Evolutionary conservation across 805 yeast species (phyloP).

Genomic region (Starmerella tilneyi): DNA sequence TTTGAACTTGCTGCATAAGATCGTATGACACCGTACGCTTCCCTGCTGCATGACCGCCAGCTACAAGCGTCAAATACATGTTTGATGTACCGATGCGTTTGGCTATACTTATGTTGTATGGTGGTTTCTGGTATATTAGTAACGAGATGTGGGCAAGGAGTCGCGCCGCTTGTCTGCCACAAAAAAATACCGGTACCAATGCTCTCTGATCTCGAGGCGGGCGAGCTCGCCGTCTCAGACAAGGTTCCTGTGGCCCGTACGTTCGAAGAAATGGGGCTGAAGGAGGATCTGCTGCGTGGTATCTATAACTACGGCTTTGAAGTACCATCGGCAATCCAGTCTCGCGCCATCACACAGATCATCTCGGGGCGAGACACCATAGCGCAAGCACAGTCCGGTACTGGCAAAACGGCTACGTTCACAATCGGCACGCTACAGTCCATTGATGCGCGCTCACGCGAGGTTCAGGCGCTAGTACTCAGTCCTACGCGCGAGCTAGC

Average conservation of each 20-base stretch:
- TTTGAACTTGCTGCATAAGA: slow-evolving; percentile 30
- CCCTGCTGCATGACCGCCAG: slow-evolving; percentile 57
- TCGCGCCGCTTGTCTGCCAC: neutral
- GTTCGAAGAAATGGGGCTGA: slow-evolving; percentile 30
- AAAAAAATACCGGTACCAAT: neutral
- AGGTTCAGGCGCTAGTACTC: slow-evolving; percentile 78
- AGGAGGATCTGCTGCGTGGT: slow-evolving; percentile 40
- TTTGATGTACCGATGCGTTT: too few relatives aligned
- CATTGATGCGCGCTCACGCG: slow-evolving; percentile 60
- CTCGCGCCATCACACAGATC: slow-evolving; percentile 69
- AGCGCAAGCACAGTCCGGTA: slow-evolving; percentile 99
- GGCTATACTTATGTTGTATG: too few relatives aligned
- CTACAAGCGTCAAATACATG: slow-evolving; percentile 38
- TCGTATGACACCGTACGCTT: slow-evolving; percentile 33
- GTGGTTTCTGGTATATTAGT: too few relatives aligned
- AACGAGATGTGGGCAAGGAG: neutral
- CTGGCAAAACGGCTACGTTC: slow-evolving; percentile 98
- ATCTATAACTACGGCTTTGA: slow-evolving; percentile 75
- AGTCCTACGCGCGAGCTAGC: slow-evolving; percentile 98
- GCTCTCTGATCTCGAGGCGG: slow-evolving; percentile 29
- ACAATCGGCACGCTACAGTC: slow-evolving; percentile 86
- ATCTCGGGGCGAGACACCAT: slow-evolving; percentile 64
- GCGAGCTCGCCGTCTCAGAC: slow-evolving; percentile 52
- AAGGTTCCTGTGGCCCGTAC: slow-evolving; percentile 35
- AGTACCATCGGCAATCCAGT: slow-evolving; percentile 72